Percentiles rank a stretch among this genome's conserved stretches.
These are phyloP conservation scores for Fonsecaea multimorphosa DNA, from an alignment of 2,329 filamentous ascomycete genomes.

Conservation along the genomic window DNA sequence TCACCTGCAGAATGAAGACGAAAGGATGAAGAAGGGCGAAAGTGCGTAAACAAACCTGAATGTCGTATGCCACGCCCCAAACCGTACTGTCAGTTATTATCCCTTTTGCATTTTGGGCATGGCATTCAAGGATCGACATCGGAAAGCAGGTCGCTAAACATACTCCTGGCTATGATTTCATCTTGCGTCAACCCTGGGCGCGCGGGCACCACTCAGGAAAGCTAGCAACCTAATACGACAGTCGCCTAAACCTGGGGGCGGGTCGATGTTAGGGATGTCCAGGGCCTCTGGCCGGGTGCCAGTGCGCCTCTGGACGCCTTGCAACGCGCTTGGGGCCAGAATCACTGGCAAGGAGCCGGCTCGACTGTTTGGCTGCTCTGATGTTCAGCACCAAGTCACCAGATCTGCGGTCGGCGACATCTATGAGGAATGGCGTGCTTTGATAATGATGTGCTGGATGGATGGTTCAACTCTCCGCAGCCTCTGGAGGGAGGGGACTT, in stretches of 20 bases:
- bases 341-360: not conserved
- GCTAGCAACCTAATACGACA: not conserved
- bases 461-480: not conserved
- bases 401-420: not conserved
- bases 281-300: not conserved
- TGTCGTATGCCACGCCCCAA: not conserved
- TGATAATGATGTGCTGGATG: conserved; percentile 1
- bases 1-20: not conserved
- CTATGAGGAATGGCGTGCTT: conserved; percentile 7
- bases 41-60: conserved; percentile 4
- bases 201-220: conserved; percentile 9
- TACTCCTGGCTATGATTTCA: not conserved
- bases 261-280: conserved; percentile 1
- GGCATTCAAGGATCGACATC: conserved; percentile 3
- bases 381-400: too few relatives aligned
- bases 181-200: conserved; percentile 1
- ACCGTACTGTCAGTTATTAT: not conserved
- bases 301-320: not conserved
- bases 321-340: not conserved
- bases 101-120: not conserved
- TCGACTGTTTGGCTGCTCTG: not conserved
- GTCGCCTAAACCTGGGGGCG: conserved; percentile 13
- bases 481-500: not conserved
- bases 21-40: not conserved
- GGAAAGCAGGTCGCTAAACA: not conserved